Conservation (phyloP, 257 asterid genomes). For the Solanum rostratum region DNA sequence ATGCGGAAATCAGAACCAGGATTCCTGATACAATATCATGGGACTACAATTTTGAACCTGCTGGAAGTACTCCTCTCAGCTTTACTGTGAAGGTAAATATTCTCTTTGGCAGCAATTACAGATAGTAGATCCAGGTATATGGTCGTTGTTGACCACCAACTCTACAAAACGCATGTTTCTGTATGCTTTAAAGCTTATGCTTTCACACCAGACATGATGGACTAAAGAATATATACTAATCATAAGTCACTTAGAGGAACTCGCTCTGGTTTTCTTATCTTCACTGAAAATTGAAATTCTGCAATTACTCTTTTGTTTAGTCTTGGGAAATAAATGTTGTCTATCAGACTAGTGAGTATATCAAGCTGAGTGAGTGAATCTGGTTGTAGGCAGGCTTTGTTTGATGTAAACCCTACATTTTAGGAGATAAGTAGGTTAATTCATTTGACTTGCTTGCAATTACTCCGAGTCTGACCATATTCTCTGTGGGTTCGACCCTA, state of each 20-base stretch:
- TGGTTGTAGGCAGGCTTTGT: not conserved
- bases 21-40: constrained; percentile 92
- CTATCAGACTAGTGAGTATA: not conserved
- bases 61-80: constrained; percentile 79
- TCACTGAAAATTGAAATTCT: not conserved
- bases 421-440: too few species aligned
- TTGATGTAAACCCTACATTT: too few species aligned
- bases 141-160: not conserved
- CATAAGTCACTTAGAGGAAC: not conserved
- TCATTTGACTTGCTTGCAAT: too few species aligned
- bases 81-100: constrained; percentile 77
- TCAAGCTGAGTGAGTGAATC: not conserved
- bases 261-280: not conserved
- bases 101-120: not conserved
- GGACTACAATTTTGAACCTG: constrained; percentile 96
- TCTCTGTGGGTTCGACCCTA: too few species aligned
- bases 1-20: constrained; percentile 87
- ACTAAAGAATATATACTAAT: not conserved
- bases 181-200: not conserved
- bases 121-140: not conserved
- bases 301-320: not conserved
- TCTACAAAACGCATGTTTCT: not conserved
- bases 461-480: too few species aligned
- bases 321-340: not conserved
- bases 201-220: not conserved